phyloP scores from a whole-genome alignment of 1,284 basidiomycete species.

The Lentinula novae-zelandiae region DNA sequence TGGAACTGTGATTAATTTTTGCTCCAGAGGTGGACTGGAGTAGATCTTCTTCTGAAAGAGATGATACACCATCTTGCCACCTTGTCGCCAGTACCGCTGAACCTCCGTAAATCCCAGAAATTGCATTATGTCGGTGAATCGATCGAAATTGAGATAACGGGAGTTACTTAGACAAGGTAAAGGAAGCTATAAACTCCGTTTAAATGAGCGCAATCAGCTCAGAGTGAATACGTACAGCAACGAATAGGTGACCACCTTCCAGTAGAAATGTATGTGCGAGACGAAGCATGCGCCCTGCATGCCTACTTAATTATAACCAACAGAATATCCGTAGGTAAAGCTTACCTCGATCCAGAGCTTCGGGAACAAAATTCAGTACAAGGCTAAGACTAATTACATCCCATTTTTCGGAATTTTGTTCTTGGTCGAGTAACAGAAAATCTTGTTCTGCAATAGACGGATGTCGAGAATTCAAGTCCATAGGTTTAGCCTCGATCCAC shows the following conservation, averaged over 20 bases:
- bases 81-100: slow-evolving; percentile 55
- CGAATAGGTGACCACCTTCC: slow-evolving; percentile 60
- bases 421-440: slow-evolving; percentile 61
- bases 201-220: neutral
- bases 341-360: slow-evolving; percentile 68
- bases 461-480: slow-evolving; percentile 80
- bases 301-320: neutral
- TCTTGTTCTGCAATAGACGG: slow-evolving; percentile 78
- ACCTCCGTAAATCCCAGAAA: slow-evolving; percentile 63
- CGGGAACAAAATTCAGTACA: slow-evolving; percentile 86
- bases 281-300: slow-evolving; percentile 69
- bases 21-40: neutral
- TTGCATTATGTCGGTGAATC: slow-evolving; percentile 56
- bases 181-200: slow-evolving; percentile 54
- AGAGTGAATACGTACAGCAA: slow-evolving; percentile 51
- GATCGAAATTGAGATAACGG: slow-evolving; percentile 66
- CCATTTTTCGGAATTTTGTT: slow-evolving; percentile 53
- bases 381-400: slow-evolving; percentile 80
- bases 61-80: slow-evolving; percentile 78
- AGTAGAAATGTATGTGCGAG: slow-evolving; percentile 61
- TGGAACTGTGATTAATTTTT: neutral
- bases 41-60: slow-evolving; percentile 48
- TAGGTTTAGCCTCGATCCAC: slow-evolving; percentile 74
- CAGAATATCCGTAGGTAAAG: neutral
- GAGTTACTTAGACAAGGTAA: slow-evolving; percentile 82